Conservation (phyloP, 371 early-diverging fungal genomes). For the Mucor ambiguus region DNA sequence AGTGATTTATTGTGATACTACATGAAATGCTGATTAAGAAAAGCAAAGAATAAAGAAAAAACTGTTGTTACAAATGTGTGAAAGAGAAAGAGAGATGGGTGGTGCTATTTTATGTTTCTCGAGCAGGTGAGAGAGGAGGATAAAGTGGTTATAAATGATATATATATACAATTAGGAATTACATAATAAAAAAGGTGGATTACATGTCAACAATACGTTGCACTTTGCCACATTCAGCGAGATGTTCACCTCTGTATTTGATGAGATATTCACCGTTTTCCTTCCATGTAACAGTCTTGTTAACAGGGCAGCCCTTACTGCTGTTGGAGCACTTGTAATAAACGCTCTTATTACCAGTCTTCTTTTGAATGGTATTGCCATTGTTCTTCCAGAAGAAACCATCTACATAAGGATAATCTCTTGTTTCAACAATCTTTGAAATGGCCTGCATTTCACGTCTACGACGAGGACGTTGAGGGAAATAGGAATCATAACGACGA, state of each 20-base stretch:
- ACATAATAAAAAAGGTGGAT: conserved; percentile 6
- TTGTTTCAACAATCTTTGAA: conserved; percentile 58
- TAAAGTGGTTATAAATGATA: background rate
- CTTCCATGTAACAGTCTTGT: conserved; percentile 68
- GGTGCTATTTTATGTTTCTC: background rate
- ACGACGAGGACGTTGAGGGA: conserved; percentile 30
- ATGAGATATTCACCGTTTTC: conserved; percentile 64
- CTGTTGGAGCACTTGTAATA: conserved; percentile 59
- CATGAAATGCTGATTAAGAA: background rate
- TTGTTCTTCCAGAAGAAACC: conserved; percentile 62
- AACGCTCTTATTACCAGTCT: conserved; percentile 59
- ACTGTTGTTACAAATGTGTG: conserved; percentile 9
- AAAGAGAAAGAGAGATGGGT: background rate
- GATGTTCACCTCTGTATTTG: conserved; percentile 67
- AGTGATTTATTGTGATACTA: background rate
- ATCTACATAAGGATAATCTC: conserved; percentile 53
- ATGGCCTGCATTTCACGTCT: conserved; percentile 66
- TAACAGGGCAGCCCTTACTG: conserved; percentile 59
- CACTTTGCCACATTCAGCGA: conserved; percentile 58
- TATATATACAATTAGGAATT: conserved; percentile 8
- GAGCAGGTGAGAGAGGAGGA: background rate
- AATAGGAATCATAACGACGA: conserved; percentile 7
- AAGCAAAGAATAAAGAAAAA: conserved; percentile 4
- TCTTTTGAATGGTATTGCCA: conserved; percentile 59
- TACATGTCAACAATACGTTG: conserved; percentile 56